Percentiles rank a stretch among this genome's conserved stretches.
Conservation (phyloP, 768 basidiomycete species). For the Tricholoma hemisulphureum region DNA sequence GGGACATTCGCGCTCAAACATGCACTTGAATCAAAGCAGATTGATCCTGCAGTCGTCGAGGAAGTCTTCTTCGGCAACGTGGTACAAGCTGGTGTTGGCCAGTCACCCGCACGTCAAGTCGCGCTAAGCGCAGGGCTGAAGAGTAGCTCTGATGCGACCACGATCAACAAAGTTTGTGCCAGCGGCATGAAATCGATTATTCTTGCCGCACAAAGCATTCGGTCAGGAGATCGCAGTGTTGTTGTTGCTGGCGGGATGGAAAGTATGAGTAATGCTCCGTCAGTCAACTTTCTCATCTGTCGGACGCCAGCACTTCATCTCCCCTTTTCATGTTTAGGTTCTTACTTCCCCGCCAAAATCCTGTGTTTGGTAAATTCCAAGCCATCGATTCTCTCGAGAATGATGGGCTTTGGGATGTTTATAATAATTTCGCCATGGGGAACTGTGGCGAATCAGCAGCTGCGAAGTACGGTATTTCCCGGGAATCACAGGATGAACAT, state of each 20-base stretch:
- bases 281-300: constrained; percentile 35
- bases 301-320: background rate
- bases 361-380: constrained; percentile 85
- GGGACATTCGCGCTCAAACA: constrained; percentile 87
- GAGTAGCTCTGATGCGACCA: constrained; percentile 89
- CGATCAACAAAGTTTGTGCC: constrained; percentile 99
- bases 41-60: constrained; percentile 82
- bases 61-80: constrained; percentile 98
- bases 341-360: constrained; percentile 78
- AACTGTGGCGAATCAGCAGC: constrained; percentile 91
- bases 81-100: constrained; percentile 95
- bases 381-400: constrained; percentile 83
- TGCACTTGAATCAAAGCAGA: constrained; percentile 76
- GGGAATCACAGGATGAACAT: constrained; percentile 86
- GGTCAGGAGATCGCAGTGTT: constrained; percentile 79
- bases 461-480: constrained; percentile 75
- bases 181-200: constrained; percentile 96
- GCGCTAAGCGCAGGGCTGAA: constrained; percentile 87
- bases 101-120: constrained; percentile 97
- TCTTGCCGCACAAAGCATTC: constrained; percentile 87
- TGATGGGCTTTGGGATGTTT: constrained; percentile 96
- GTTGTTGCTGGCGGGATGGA: constrained; percentile 98
- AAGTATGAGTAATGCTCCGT: constrained; percentile 99
- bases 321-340: constrained; percentile 47
- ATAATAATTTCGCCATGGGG: constrained; percentile 98